Conservation (phyloP, 441 rosid species). For the Populus trichocarpa region DNA sequence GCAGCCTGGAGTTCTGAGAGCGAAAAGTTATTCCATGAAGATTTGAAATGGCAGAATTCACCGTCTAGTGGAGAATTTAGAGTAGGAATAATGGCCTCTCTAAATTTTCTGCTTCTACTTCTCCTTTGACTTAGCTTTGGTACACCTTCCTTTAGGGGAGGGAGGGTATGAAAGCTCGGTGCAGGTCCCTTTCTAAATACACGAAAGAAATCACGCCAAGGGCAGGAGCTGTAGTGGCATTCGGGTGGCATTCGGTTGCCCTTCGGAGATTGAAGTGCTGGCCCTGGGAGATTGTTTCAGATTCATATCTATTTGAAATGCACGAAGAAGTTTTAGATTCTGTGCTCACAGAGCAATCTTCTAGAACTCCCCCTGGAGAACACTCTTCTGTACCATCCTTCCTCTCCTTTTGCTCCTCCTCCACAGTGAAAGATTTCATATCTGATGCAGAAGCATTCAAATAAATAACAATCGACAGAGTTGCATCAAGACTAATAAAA, state of each 20-base stretch:
- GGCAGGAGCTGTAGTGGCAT: constrained; percentile 27
- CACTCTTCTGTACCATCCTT: constrained; percentile 13
- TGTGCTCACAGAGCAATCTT: constrained; percentile 33
- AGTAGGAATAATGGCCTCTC: constrained; percentile 49
- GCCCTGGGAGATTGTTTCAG: constrained; percentile 42
- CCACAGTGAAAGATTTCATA: constrained; percentile 24
- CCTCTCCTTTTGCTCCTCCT: constrained; percentile 11
- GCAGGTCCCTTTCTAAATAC: constrained; percentile 60
- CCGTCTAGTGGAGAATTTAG: constrained; percentile 45
- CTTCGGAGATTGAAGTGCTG: constrained; percentile 58
- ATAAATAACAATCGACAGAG: background rate
- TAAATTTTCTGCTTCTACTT: constrained; percentile 60
- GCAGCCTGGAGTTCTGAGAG: constrained; percentile 66
- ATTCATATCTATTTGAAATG: constrained; percentile 36
- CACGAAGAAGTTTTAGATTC: constrained; percentile 31
- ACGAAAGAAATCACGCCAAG: constrained; percentile 48
- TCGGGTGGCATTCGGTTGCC: constrained; percentile 13
- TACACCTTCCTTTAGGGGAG: constrained; percentile 39
- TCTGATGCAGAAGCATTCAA: constrained; percentile 7
- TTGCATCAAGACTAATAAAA: background rate
- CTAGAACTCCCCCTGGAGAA: constrained; percentile 20
- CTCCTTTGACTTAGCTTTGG: constrained; percentile 67
- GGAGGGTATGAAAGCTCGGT: constrained; percentile 46
- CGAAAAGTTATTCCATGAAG: constrained; percentile 80
- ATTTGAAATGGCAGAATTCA: constrained; percentile 55